phyloP scores from a whole-genome alignment of 164 flowering plant genomes.

The Chloranthus sessilifolius region DNA sequence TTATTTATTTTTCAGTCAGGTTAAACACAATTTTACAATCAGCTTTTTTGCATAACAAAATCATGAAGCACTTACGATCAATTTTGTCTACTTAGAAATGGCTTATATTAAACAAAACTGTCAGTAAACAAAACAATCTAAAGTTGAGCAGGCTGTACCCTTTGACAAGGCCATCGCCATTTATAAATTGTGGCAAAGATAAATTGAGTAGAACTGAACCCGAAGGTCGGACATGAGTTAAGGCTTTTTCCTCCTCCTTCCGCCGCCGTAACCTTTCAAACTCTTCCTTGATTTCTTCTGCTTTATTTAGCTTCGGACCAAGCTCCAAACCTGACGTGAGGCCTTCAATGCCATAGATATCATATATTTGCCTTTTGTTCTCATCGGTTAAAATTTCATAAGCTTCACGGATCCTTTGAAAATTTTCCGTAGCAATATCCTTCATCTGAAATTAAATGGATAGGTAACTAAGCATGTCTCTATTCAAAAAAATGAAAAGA shows the following conservation, averaged over 20 bases:
- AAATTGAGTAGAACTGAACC: slow-evolving; percentile 64
- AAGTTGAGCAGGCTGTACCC: slow-evolving; percentile 43
- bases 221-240: slow-evolving; percentile 57
- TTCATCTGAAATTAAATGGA: slow-evolving; percentile 67
- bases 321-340: slow-evolving; percentile 86
- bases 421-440: slow-evolving; percentile 88
- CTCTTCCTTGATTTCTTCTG: slow-evolving; percentile 81
- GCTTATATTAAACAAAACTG: too few relatives aligned
- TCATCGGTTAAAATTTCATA: slow-evolving; percentile 86
- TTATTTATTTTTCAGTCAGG: too few relatives aligned
- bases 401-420: slow-evolving; percentile 90
- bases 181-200: slow-evolving; percentile 71
- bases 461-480: too few relatives aligned
- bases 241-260: slow-evolving; percentile 62
- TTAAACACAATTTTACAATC: too few relatives aligned
- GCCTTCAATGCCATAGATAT: slow-evolving; percentile 98
- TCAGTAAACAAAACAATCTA: neutral
- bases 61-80: neutral
- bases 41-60: too few relatives aligned
- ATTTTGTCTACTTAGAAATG: too few relatives aligned
- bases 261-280: slow-evolving; percentile 61
- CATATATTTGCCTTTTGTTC: slow-evolving; percentile 77
- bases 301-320: slow-evolving; percentile 71
- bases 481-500: too few relatives aligned
- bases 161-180: slow-evolving; percentile 72